Percentiles rank a stretch among this genome's conserved stretches.
These are phyloP conservation scores for Russula sp. DNA, from an alignment of 768 basidiomycete genomes.

Conservation along the genomic window DNA sequence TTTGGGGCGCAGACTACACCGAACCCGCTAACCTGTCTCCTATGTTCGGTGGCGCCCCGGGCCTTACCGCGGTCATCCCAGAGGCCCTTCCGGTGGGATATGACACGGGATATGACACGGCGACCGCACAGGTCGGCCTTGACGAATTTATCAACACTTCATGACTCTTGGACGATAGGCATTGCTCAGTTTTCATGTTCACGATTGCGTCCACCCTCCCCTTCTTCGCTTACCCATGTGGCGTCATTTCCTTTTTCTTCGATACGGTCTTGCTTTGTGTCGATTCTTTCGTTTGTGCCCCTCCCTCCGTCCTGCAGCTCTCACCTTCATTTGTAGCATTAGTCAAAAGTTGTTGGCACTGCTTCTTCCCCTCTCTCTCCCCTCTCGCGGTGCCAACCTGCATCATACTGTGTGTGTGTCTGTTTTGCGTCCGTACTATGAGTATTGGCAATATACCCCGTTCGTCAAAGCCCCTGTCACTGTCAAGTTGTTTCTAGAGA, in stretches of 20 bases:
- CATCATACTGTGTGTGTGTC: constrained; percentile 3
- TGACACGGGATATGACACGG: constrained; percentile 14
- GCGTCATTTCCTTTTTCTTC: not conserved
- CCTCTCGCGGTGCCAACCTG: constrained; percentile 4
- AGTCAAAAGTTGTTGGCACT: constrained; percentile 18
- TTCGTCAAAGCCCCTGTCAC: not conserved
- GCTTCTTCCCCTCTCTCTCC: not conserved
- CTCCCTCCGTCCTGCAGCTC: not conserved
- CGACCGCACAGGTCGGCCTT: constrained; percentile 9
- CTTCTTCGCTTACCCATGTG: not conserved
- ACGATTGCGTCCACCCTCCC: not conserved
- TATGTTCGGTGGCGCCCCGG: not conserved
- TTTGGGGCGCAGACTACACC: constrained; percentile 10
- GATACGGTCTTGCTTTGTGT: not conserved
- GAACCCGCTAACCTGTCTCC: not conserved
- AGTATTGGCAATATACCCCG: constrained; percentile 14
- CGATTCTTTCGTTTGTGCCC: constrained; percentile 6
- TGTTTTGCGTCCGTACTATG: constrained; percentile 6
- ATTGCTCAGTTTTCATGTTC: not conserved
- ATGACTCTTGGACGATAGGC: constrained; percentile 2
- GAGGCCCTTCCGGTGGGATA: constrained; percentile 11
- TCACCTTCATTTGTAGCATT: constrained; percentile 22
- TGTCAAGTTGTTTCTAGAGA: no score
- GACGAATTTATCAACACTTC: constrained; percentile 17
- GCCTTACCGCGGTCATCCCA: not conserved